Conservation (phyloP, 2,329 filamentous ascomycete species). For the Decorospora gaudefroyi region DNA sequence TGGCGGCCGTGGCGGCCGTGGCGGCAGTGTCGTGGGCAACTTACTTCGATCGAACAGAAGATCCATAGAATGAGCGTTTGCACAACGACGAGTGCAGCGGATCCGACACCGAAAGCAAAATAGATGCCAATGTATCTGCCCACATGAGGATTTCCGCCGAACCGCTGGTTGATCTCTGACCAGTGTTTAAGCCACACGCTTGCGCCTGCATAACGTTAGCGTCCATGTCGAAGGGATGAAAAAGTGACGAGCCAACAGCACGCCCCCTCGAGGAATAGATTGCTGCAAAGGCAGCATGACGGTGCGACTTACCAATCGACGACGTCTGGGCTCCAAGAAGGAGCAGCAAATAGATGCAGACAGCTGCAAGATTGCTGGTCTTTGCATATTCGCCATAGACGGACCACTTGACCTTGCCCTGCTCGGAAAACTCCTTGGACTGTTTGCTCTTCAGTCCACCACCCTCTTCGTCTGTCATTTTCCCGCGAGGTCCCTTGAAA, state of each 20-base stretch:
- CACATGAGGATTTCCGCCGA: constrained; percentile 71
- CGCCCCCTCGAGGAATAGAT: not conserved
- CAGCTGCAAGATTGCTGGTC: constrained; percentile 86
- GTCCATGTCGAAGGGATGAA: constrained; percentile 13
- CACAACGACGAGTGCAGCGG: constrained; percentile 79
- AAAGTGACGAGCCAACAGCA: constrained; percentile 28
- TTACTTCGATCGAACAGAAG: constrained; percentile 96
- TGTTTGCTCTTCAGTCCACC: constrained; percentile 77
- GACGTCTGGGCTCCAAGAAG: constrained; percentile 80
- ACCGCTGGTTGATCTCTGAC: constrained; percentile 76
- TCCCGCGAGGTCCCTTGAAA: constrained; percentile 83
- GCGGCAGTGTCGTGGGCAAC: constrained; percentile 35
- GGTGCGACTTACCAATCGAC: constrained; percentile 67
- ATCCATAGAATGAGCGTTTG: constrained; percentile 98
- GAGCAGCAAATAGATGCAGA: constrained; percentile 75
- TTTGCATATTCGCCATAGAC: constrained; percentile 95
- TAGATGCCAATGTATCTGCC: constrained; percentile 95
- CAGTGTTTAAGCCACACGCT: constrained; percentile 94
- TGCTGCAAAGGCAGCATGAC: not conserved
- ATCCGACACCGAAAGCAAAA: constrained; percentile 89
- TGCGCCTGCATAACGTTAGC: constrained; percentile 59
- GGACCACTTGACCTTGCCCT: constrained; percentile 97
- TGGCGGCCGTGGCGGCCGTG: too few relatives aligned
- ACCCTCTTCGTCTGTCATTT: constrained; percentile 81
- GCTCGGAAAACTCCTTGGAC: constrained; percentile 83